Percentiles rank a stretch among this genome's conserved stretches.
These are phyloP conservation scores for Globisporangium nodosum DNA, from an alignment of 352 stramenopile genomes.

Conservation along the genomic window DNA sequence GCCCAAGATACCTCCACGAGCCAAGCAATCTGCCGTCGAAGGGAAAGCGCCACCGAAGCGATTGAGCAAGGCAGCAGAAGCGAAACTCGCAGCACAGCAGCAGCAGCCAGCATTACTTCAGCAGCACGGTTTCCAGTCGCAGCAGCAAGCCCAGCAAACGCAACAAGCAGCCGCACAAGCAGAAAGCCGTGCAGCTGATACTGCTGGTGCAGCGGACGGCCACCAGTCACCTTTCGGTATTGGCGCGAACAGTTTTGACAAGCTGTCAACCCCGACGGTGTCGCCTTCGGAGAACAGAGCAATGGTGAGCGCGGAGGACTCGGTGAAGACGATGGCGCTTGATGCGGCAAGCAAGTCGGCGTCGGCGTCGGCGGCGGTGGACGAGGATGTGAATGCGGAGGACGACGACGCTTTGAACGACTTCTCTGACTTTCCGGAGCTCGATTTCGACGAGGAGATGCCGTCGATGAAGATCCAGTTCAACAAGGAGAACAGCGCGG, in stretches of 20 bases:
- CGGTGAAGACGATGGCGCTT: slow-evolving; percentile 10
- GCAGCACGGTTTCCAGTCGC: not conserved
- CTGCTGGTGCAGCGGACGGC: slow-evolving; percentile 2
- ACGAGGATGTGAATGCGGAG: not conserved
- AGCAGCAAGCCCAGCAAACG: not conserved
- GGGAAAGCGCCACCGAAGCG: slow-evolving; percentile 5
- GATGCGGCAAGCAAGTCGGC: slow-evolving; percentile 8
- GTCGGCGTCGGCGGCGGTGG: not conserved
- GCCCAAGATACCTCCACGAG: slow-evolving; percentile 10
- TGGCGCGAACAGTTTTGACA: slow-evolving; percentile 7
- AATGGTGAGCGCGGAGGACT: slow-evolving; percentile 5
- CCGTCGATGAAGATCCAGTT: slow-evolving; percentile 33
- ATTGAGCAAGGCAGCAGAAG: slow-evolving; percentile 10
- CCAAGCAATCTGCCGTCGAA: slow-evolving; percentile 3
- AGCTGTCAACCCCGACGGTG: slow-evolving; percentile 15
- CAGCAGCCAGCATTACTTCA: not conserved
- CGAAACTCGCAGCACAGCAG: slow-evolving; percentile 7
- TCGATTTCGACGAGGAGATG: slow-evolving; percentile 71
- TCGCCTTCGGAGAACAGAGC: slow-evolving; percentile 11
- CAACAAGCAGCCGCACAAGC: not conserved
- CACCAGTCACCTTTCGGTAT: slow-evolving; percentile 11
- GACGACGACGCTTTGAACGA: slow-evolving; percentile 67
- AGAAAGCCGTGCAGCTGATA: not conserved
- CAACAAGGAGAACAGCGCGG: slow-evolving; percentile 64
- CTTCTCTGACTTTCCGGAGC: slow-evolving; percentile 67